Conservation (phyloP, 1,139 yeast species). For the Diutina pseudorugosa region DNA sequence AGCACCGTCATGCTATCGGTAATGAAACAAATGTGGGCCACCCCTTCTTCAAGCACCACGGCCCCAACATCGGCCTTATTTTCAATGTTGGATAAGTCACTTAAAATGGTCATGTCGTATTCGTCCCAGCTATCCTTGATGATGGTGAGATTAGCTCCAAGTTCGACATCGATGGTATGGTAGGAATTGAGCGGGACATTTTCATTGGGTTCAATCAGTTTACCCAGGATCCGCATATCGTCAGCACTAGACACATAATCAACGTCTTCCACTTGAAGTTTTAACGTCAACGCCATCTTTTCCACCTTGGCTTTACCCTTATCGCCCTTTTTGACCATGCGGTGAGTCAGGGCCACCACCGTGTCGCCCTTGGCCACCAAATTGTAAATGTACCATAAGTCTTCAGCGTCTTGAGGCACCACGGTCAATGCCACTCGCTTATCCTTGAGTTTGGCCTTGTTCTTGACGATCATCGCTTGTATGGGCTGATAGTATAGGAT, state of each 20-base stretch:
- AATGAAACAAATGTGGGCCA: constrained; percentile 82
- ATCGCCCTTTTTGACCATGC: constrained; percentile 45
- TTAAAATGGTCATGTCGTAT: constrained; percentile 39
- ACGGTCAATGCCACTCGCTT: constrained; percentile 54
- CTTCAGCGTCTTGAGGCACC: constrained; percentile 82
- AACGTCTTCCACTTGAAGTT: constrained; percentile 49
- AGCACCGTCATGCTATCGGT: constrained; percentile 85
- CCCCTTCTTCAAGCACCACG: constrained; percentile 84
- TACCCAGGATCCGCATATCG: constrained; percentile 69
- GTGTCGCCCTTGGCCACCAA: constrained; percentile 67
- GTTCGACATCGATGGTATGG: constrained; percentile 77
- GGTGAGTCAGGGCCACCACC: constrained; percentile 51
- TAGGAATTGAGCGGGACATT: constrained; percentile 77
- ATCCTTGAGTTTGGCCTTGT: constrained; percentile 27
- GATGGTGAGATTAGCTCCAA: constrained; percentile 56
- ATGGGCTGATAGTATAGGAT: neutral
- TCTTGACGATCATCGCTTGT: constrained; percentile 1
- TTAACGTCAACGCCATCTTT: constrained; percentile 43
- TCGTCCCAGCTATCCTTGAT: constrained; percentile 76
- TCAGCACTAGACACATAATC: constrained; percentile 76
- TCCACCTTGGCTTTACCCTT: constrained; percentile 34
- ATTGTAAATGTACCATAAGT: constrained; percentile 81
- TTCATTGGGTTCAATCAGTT: constrained; percentile 59
- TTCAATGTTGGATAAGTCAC: constrained; percentile 61
- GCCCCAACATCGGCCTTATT: constrained; percentile 90